Base-by-base conservation (phyloP, 192 early-diverging fungal genomes). In the Coemansia sp. region DNA sequence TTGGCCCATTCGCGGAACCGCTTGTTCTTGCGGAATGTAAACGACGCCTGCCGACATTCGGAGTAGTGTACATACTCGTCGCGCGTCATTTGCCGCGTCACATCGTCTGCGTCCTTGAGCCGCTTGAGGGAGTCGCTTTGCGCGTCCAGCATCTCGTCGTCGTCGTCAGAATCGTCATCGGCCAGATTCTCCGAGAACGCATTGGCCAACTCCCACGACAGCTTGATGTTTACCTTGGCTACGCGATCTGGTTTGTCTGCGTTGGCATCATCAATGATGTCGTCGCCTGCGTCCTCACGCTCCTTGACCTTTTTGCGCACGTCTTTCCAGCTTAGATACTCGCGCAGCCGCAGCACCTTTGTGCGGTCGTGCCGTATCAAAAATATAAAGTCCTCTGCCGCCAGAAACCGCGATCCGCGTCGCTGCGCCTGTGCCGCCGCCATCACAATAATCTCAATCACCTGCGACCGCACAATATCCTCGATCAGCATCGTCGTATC, bases 11-110 rank as follows among this genome's bases (percentile, higher is more conserved):
- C 95, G 31, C 93, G 84, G 70, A 99, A 99, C 55, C 91, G 81
- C 71, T 96, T 95, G 42, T 82, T 82, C 69, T 96, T 96, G 54
- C 95, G 92, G 79, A 91, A 98, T 4, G 93, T 96, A 57, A 99
- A 99, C 8, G 91, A 94, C 7, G 97, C 95, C 77, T 97, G 95
- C n/a, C 96, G 85, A 74, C 95, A 97, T 74, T 98, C 95, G 5
- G 96, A 95, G 65, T 95, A 99, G 81, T 96, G 93, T 21, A 97
- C 94, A 72, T 99, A 99, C 78, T 99, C 93, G n/a, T 96, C 95
- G 63, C 95, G 89, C 20, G 94, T 92, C 97, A 99, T 99, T 14
- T 86, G 90, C 15, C 85, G 74, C 3, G 97, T 99, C 2, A 95
- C 82, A 48, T 94, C 90, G 66, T 99, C 97, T 3, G 97, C 97